Evolutionary conservation across 2,329 filamentous ascomycete species (phyloP).

Genomic region (Aspergillus piperis): DNA sequence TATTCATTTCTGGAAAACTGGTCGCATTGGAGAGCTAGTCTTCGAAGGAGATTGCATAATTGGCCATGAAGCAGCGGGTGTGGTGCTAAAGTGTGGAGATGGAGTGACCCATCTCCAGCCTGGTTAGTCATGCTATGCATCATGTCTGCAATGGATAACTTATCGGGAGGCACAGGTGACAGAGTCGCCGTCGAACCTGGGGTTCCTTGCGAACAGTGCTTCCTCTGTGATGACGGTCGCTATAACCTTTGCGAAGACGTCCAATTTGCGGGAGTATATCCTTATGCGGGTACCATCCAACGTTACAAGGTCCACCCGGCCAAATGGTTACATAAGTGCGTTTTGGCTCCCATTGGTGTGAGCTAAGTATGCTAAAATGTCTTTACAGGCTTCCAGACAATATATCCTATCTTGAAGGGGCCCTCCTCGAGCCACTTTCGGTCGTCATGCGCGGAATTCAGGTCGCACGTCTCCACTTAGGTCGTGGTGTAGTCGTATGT

Average conservation of each 20-base stretch:
- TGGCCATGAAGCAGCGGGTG: conserved; percentile 65
- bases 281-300: conserved; percentile 62
- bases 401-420: conserved; percentile 60
- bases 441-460: conserved; percentile 65
- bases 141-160: not conserved
- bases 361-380: not conserved
- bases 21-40: conserved; percentile 63
- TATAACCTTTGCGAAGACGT: conserved; percentile 67
- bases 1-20: conserved; percentile 68
- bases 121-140: conserved; percentile 30
- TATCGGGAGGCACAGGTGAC: conserved; percentile 50
- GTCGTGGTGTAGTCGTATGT: conserved; percentile 58
- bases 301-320: conserved; percentile 64
- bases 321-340: conserved; percentile 55
- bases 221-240: conserved; percentile 60
- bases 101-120: conserved; percentile 56
- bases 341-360: not conserved
- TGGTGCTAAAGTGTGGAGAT: conserved; percentile 60
- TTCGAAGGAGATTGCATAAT: conserved; percentile 66
- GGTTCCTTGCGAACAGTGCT: conserved; percentile 63
- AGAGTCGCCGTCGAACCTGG: conserved; percentile 68
- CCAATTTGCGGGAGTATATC: conserved; percentile 63
- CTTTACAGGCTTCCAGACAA: conserved; percentile 52
- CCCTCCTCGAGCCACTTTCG: conserved; percentile 65
- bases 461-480: conserved; percentile 55